Conservation (phyloP, 768 basidiomycete genomes). For the Amyloporia xantha region DNA sequence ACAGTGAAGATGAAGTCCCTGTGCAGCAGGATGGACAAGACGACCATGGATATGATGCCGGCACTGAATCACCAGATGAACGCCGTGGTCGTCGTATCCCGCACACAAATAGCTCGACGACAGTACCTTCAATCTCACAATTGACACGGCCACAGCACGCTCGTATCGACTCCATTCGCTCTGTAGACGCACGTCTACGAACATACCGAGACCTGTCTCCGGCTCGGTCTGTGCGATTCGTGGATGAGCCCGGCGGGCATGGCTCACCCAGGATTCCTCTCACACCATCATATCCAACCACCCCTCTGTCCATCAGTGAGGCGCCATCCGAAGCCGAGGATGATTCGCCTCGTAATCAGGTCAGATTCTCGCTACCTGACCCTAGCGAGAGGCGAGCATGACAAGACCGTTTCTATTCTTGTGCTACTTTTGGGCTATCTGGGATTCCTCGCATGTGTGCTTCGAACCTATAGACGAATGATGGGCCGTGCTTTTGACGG, state of each 20-base stretch:
- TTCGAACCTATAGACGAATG: background rate
- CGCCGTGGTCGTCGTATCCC: slow-evolving; percentile 16
- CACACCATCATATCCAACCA: slow-evolving; percentile 15
- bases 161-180: slow-evolving; percentile 26
- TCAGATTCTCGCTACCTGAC: slow-evolving; percentile 16
- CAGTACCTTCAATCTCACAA: slow-evolving; percentile 7
- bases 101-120: background rate
- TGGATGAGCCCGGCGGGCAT: slow-evolving; percentile 25
- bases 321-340: slow-evolving; percentile 16
- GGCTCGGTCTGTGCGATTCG: slow-evolving; percentile 42
- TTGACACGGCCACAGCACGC: slow-evolving; percentile 18
- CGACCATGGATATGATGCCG: slow-evolving; percentile 3
- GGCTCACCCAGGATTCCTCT: slow-evolving; percentile 14
- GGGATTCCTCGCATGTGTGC: background rate
- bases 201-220: slow-evolving; percentile 36
- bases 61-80: slow-evolving; percentile 13
- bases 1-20: slow-evolving; percentile 7
- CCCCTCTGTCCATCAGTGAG: slow-evolving; percentile 14
- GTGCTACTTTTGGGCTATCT: background rate
- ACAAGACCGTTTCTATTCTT: background rate
- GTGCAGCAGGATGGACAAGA: slow-evolving; percentile 4
- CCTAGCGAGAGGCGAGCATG: background rate
- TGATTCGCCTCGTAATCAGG: slow-evolving; percentile 15
- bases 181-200: slow-evolving; percentile 10
- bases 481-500: background rate